A percentile compares a stretch with the other conserved stretches of the same genome.
These are phyloP conservation scores for Pterocarpus macrocarpus DNA, from an alignment of 306 rosid genomes.

Conservation along the genomic window DNA sequence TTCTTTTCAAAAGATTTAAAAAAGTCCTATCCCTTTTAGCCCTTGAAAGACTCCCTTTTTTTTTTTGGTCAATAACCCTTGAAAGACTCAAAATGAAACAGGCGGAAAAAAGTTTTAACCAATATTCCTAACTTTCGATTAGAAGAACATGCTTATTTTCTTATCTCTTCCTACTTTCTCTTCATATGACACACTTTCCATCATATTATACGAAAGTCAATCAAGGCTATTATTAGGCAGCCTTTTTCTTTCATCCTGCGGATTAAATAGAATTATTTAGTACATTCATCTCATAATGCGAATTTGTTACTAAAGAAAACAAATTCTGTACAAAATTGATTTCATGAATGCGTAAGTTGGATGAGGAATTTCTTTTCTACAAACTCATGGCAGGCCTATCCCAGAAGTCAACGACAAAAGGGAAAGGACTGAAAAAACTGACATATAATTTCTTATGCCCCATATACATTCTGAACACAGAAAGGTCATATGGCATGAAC, in stretches of 20 bases:
- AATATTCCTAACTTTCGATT: constrained; percentile 25
- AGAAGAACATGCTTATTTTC: background rate
- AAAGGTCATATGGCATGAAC: too few species aligned
- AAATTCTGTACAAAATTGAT: background rate
- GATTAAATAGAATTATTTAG: constrained; percentile 21
- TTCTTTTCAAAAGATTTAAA: background rate
- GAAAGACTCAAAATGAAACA: constrained; percentile 2
- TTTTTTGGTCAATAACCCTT: background rate
- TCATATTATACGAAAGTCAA: constrained; percentile 37
- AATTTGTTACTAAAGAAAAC: constrained; percentile 17
- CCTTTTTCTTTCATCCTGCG: background rate
- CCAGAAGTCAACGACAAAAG: background rate
- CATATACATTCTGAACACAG: too few species aligned
- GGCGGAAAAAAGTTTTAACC: background rate
- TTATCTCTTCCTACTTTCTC: background rate
- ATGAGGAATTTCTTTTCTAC: background rate
- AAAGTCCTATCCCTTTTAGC: background rate
- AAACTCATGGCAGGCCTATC: background rate
- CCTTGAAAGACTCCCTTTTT: background rate
- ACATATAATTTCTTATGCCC: too few species aligned
- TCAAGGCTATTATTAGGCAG: constrained; percentile 32
- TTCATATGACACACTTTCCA: background rate
- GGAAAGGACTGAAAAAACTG: background rate
- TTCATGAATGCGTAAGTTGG: background rate
- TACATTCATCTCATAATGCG: background rate